phyloP scores from a whole-genome alignment of 2,329 filamentous ascomycete genomes.

The Biscogniauxia mediterranea region DNA sequence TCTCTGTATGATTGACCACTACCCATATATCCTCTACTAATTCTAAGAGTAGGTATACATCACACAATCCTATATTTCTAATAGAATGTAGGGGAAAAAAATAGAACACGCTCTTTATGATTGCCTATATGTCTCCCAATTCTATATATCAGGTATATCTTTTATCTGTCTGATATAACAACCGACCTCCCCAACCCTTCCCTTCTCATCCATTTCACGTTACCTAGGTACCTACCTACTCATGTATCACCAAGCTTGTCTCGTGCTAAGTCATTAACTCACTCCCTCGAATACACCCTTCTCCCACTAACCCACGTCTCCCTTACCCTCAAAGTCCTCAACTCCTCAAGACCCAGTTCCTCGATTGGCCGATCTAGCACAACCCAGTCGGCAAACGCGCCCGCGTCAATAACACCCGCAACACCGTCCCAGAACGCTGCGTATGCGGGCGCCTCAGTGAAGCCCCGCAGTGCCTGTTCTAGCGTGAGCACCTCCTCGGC shows the following conservation, averaged over 20 bases:
- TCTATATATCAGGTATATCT: too few species aligned
- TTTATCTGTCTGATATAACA: not conserved
- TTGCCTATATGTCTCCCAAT: too few species aligned
- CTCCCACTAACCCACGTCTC: constrained; percentile 69
- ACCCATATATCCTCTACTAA: too few species aligned
- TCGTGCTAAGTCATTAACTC: too few species aligned
- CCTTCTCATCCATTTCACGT: not conserved
- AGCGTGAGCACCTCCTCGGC: constrained; percentile 56
- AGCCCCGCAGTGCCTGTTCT: constrained; percentile 60
- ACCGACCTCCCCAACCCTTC: not conserved
- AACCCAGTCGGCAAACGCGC: constrained; percentile 67
- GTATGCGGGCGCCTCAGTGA: constrained; percentile 58
- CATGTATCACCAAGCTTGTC: not conserved
- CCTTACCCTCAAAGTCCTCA: constrained; percentile 54
- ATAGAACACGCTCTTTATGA: too few species aligned
- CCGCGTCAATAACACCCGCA: constrained; percentile 57
- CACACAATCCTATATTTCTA: too few species aligned
- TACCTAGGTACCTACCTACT: too few species aligned
- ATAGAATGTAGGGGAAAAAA: too few species aligned
- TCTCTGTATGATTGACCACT: too few species aligned
- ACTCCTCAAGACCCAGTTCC: constrained; percentile 46
- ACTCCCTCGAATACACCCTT: constrained; percentile 43
- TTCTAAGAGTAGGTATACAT: too few species aligned
- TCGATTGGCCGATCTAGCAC: constrained; percentile 62
- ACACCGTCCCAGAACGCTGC: constrained; percentile 55